Base-by-base conservation (phyloP, 805 yeast species). In the Lipomyces spencermartinsiae region DNA sequence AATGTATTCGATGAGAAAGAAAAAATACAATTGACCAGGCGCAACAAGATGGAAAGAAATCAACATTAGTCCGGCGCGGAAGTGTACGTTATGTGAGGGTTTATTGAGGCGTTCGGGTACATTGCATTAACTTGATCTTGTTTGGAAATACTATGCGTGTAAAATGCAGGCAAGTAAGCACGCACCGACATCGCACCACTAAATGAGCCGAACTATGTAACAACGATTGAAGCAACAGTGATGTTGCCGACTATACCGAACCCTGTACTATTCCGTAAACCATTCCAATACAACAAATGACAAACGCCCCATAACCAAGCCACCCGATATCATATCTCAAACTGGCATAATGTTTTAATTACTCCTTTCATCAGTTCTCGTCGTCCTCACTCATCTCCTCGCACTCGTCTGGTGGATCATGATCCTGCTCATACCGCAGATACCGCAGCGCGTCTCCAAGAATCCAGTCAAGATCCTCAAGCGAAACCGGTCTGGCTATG, bases 361-460 rank as follows among this genome's bases (percentile, higher is more conserved):
- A 46, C 53, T 46, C 31, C 22, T 22, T 31, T 33, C 35, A 33
- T 54, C n/a, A 54, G 19, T 22, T 5, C 29, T 54, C 25, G 19
- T 57, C 31, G 14, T 31, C 59, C 2, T 57, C 46, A 34, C 59
- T 37, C 56, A 53, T n/a, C 4, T 53, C 29, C 56, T 53, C 56
- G 22, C 22, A 25, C 34, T 25, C 34, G 56, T 25, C 56, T 10
- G 19, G n/a, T 5, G 19, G 56, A 58, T 19, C 29, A 14, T 31
- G n/a, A 35, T 60, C 14, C 43, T 55, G 58, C 68, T 69, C 72
- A 39, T n/a, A 25, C 19, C 62, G 58, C 34, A 69, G 37, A 46
- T 58, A 69, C 19, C 62, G 34, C 2, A 69, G 35, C 19, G 64
- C 59, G 33, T 68, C 71, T 19, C 37, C 53, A 10, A 69, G 35